Evolutionary conservation across 345 rosid species (phyloP), one percentile per base, ranked within the genome.

Genomic region (Aegle marmelos): DNA sequence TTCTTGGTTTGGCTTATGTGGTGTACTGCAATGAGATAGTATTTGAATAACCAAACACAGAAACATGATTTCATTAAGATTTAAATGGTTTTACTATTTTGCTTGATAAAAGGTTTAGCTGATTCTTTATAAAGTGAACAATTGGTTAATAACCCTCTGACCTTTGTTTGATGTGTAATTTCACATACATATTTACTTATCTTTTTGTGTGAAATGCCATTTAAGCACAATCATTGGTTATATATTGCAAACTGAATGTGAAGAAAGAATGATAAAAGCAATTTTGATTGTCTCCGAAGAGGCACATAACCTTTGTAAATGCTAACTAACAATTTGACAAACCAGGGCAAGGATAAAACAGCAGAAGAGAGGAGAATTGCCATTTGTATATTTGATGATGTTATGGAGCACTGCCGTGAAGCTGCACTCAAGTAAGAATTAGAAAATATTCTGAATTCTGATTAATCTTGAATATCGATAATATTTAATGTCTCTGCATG

Each of bases 351-450:
- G 79, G 92, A 89, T 82, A 89, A 85, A 82, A 91, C 93, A 25
- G 80, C 93, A 36, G 93, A 91, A 70, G 95, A 89, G 84, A 89
- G 89, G 79, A 88, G 95, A 82, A 89, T 88, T 65, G 95, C 91
- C 50, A 91, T 91, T 75, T 89, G 95, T 81, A 89, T 91, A 74
- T 89, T 89, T 81, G 93, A 89, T 83, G 93, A 91, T 85, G 84
- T 91, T 80, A 90, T 91, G 28, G 95, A 89, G 86, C 90, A 91
- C 73, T 91, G 93, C 79, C 84, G 81, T 6, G 93, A 87, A 70
- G 77, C 91, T 63, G 93, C 95, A 70, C 88, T 88, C 37, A 88
- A 83, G 95, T 91, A 79, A 80, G 80, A 8, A 7, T 54, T 48
- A 57, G 61, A 53, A 53, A 36, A 10, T 25, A 21, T 60, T 72